Percentiles rank a stretch among this genome's conserved stretches.
phyloP scores from a whole-genome alignment of 2,329 filamentous ascomycete genomes.

The Cadophora luteo-olivacea region DNA sequence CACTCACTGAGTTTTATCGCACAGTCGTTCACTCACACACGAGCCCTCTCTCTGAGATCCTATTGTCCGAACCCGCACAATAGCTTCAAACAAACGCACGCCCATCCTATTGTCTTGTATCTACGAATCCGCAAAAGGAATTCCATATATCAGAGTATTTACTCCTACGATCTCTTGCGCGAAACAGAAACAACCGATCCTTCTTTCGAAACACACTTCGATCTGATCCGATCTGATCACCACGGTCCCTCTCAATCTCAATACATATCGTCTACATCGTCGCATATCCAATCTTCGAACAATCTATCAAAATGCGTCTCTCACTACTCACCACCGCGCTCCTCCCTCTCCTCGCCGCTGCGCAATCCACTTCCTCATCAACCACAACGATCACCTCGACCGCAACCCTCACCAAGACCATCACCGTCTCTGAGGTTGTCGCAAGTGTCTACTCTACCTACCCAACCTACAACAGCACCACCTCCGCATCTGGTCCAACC shows the following conservation, averaged over 20 bases:
- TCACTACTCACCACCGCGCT: slow-evolving; percentile 54
- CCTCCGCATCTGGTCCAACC: slow-evolving; percentile 39
- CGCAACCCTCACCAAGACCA: slow-evolving; percentile 56
- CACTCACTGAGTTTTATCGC: slow-evolving; percentile 15
- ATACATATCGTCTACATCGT: not conserved
- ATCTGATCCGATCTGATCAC: slow-evolving; percentile 11
- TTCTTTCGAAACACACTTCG: slow-evolving; percentile 6
- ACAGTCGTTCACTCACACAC: slow-evolving; percentile 18
- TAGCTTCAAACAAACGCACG: slow-evolving; percentile 10
- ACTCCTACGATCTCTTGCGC: slow-evolving; percentile 1
- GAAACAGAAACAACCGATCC: slow-evolving; percentile 11
- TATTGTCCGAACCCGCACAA: slow-evolving; percentile 8
- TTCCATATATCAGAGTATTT: not conserved
- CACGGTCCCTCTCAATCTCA: slow-evolving; percentile 16
- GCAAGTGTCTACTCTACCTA: slow-evolving; percentile 48
- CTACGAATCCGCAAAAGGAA: not conserved
- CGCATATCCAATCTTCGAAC: slow-evolving; percentile 12
- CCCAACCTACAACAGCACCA: slow-evolving; percentile 44
- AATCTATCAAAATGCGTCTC: slow-evolving; percentile 49
- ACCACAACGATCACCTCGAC: slow-evolving; percentile 56
- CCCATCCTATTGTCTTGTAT: slow-evolving; percentile 1
- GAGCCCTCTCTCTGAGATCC: slow-evolving; percentile 8
- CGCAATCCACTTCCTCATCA: slow-evolving; percentile 38
- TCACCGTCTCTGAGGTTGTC: slow-evolving; percentile 55
- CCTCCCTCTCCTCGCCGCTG: slow-evolving; percentile 61